Evolutionary conservation across 192 early-diverging fungal genomes (phyloP).

Genomic region (Phlyctochytrium planicorne): DNA sequence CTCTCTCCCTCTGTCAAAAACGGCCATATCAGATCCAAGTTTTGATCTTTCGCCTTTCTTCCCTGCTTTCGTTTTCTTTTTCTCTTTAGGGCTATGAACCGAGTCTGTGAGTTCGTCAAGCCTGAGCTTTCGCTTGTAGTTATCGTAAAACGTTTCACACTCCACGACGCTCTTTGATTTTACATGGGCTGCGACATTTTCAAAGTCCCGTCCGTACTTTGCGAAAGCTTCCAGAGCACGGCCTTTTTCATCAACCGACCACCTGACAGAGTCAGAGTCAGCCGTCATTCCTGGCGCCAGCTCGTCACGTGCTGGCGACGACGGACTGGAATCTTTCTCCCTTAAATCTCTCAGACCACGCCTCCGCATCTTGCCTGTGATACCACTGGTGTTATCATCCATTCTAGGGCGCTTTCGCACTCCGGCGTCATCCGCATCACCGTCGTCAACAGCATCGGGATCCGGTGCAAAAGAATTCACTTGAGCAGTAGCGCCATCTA

Average conservation of each 20-base stretch:
- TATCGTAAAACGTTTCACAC: constrained; percentile 76
- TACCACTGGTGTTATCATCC: background rate
- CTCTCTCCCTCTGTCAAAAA: background rate
- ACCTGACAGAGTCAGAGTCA: constrained; percentile 16
- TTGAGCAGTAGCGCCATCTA: background rate
- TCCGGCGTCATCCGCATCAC: background rate
- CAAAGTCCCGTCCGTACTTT: constrained; percentile 69
- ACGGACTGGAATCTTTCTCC: background rate
- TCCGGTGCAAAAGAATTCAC: background rate
- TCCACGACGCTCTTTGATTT: constrained; percentile 77
- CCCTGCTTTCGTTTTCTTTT: constrained; percentile 7
- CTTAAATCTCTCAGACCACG: background rate
- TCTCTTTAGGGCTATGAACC: constrained; percentile 6
- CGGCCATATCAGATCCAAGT: background rate
- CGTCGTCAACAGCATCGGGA: background rate
- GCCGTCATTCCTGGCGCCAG: background rate
- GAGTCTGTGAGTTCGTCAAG: constrained; percentile 12
- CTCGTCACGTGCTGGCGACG: background rate
- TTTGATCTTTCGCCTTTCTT: background rate
- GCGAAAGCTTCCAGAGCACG: constrained; percentile 64
- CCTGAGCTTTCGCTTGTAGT: constrained; percentile 64
- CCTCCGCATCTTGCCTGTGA: too few relatives aligned
- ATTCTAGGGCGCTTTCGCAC: background rate
- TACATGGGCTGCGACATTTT: constrained; percentile 64
- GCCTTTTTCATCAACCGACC: constrained; percentile 62